Evolutionary conservation across 768 basidiomycete genomes (phyloP).

Genomic region (Pilatotrama ljubarskyi): DNA sequence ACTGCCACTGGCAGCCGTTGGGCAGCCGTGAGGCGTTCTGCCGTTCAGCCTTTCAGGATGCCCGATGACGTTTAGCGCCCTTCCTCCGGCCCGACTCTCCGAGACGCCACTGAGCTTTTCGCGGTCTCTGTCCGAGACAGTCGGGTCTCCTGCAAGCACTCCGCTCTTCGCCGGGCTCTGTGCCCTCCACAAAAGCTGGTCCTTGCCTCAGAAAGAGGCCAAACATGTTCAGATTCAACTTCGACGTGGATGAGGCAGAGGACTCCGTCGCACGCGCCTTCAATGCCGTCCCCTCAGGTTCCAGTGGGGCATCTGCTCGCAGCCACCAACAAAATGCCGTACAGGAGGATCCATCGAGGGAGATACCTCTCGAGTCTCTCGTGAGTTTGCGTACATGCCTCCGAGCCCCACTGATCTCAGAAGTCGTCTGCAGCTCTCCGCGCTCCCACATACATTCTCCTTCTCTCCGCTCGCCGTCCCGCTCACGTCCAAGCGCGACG

Average conservation of each 20-base stretch:
- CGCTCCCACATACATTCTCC: slow-evolving; percentile 72
- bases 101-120: no score
- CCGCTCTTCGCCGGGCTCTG: no score
- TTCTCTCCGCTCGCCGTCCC: slow-evolving; percentile 72
- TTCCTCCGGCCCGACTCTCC: no score
- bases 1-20: no score
- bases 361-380: slow-evolving; percentile 28
- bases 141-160: no score
- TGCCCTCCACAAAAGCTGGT: no score
- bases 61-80: no score
- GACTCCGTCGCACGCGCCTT: slow-evolving; percentile 23
- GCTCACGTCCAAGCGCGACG: slow-evolving; percentile 33
- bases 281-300: neutral
- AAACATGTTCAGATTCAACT: slow-evolving; percentile 70
- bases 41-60: no score
- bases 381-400: neutral
- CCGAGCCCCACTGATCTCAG: neutral
- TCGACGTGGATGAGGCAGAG: slow-evolving; percentile 54
- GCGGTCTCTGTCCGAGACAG: no score
- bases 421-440: slow-evolving; percentile 51
- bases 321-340: neutral
- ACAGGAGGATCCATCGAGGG: slow-evolving; percentile 25
- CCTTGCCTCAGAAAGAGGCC: neutral
- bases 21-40: no score
- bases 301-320: neutral